phyloP scores from a whole-genome alignment of 106 monocot species.

The Alisma plantagoaquatica region DNA sequence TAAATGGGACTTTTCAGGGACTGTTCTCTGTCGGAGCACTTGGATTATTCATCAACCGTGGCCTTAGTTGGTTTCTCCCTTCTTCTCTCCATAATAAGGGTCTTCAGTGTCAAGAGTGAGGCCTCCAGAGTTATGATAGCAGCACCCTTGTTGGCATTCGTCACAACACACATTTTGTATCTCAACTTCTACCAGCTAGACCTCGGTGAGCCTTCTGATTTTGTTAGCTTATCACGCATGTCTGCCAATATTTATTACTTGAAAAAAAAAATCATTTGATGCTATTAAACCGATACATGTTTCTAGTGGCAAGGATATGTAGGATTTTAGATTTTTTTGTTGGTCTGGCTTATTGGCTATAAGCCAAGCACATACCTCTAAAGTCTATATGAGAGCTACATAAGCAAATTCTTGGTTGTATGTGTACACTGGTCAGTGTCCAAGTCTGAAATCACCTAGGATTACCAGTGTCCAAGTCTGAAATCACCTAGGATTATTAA shows the following conservation, averaged over 20 bases:
- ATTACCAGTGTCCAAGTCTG: too few species aligned
- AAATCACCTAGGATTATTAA: too few species aligned
- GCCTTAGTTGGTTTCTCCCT: constrained; percentile 67
- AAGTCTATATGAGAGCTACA: neutral
- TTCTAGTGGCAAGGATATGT: neutral
- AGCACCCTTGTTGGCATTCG: constrained; percentile 76
- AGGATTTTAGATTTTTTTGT: neutral
- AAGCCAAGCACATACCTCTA: neutral
- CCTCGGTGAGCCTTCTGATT: constrained; percentile 36
- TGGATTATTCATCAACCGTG: constrained; percentile 75
- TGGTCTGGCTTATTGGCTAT: neutral
- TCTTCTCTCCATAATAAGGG: constrained; percentile 48
- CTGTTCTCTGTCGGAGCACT: constrained; percentile 62
- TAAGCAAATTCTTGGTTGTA: too few species aligned
- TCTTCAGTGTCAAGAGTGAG: constrained; percentile 69
- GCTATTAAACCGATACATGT: neutral
- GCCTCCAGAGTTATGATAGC: constrained; percentile 80
- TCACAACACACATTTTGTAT: constrained; percentile 74
- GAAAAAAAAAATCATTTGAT: neutral
- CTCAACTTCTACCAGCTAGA: constrained; percentile 76
- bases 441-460: too few species aligned
- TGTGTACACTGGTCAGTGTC: too few species aligned
- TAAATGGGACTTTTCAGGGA: constrained; percentile 33
- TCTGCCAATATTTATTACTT: neutral
- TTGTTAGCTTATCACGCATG: neutral